phyloP scores from a whole-genome alignment of 768 basidiomycete genomes.

The Pleurotus tuber-regium region DNA sequence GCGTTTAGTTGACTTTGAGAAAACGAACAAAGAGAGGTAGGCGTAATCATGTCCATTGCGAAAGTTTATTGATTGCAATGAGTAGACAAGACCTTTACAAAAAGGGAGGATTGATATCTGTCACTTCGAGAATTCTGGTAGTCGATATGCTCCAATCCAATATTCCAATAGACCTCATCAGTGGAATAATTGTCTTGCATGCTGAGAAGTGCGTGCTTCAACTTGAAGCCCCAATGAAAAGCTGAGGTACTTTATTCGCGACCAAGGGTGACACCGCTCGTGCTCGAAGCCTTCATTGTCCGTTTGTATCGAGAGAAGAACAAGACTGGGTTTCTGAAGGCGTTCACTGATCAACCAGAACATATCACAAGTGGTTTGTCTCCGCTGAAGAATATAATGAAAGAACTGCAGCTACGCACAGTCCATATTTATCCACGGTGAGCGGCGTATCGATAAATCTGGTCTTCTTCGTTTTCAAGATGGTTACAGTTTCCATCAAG shows the following conservation, averaged over 20 bases:
- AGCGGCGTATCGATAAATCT: constrained; percentile 3
- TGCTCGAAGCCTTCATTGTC: constrained; percentile 90
- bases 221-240: not conserved
- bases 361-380: constrained; percentile 90
- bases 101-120: constrained; percentile 83
- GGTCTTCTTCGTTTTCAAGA: constrained; percentile 1
- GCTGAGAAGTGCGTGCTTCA: constrained; percentile 70
- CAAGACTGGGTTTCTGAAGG: constrained; percentile 88
- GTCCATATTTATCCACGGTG: constrained; percentile 93
- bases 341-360: constrained; percentile 96
- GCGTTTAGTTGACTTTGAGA: constrained; percentile 81
- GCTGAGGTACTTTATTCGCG: constrained; percentile 1
- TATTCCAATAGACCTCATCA: constrained; percentile 81
- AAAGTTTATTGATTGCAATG: constrained; percentile 2
- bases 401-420: constrained; percentile 84
- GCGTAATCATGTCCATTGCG: constrained; percentile 19
- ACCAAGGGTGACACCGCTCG: constrained; percentile 76
- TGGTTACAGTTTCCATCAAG: constrained; percentile 79
- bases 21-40: constrained; percentile 72
- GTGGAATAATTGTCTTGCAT: constrained; percentile 87
- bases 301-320: constrained; percentile 90
- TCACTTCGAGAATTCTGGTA: constrained; percentile 91
- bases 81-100: constrained; percentile 81
- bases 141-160: constrained; percentile 91
- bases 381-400: constrained; percentile 89